Percentiles rank a stretch among this genome's conserved stretches.
Evolutionary conservation across 208 protist species (phyloP).

Genomic region (Crithidia thermophila): DNA sequence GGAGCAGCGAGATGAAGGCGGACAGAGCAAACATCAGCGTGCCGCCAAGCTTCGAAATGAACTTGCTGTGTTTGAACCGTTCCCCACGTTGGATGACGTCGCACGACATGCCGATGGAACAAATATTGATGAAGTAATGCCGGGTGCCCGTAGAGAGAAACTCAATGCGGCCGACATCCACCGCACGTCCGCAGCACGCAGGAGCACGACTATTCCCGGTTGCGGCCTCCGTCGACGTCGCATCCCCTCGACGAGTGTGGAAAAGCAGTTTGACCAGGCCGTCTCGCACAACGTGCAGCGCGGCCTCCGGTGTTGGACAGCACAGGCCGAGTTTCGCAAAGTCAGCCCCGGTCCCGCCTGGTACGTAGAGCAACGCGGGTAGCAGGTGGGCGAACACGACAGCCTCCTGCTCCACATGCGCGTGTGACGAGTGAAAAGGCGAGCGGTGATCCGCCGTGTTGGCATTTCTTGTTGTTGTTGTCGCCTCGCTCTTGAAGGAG

Average conservation of each 20-base stretch:
- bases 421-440: conserved; percentile 33
- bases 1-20: conserved; percentile 48
- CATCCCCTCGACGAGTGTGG: background rate
- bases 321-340: conserved; percentile 76
- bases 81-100: conserved; percentile 76
- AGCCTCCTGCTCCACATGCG: conserved; percentile 45
- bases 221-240: background rate
- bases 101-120: conserved; percentile 78
- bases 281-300: conserved; percentile 35
- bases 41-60: conserved; percentile 51
- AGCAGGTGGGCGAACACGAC: conserved; percentile 63
- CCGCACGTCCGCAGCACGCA: conserved; percentile 29
- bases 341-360: conserved; percentile 72
- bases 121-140: conserved; percentile 86
- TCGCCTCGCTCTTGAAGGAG: no score
- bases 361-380: conserved; percentile 66
- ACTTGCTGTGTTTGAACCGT: conserved; percentile 39
- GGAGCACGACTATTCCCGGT: conserved; percentile 4
- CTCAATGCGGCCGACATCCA: conserved; percentile 73
- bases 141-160: conserved; percentile 62
- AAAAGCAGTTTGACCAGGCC: conserved; percentile 8
- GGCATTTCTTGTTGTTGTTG: no score
- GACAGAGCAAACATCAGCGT: conserved; percentile 60
- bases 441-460: background rate
- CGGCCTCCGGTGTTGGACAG: conserved; percentile 44